Conservation (phyloP, 2,329 filamentous ascomycete genomes). For the Colletotrichum liriopes region DNA sequence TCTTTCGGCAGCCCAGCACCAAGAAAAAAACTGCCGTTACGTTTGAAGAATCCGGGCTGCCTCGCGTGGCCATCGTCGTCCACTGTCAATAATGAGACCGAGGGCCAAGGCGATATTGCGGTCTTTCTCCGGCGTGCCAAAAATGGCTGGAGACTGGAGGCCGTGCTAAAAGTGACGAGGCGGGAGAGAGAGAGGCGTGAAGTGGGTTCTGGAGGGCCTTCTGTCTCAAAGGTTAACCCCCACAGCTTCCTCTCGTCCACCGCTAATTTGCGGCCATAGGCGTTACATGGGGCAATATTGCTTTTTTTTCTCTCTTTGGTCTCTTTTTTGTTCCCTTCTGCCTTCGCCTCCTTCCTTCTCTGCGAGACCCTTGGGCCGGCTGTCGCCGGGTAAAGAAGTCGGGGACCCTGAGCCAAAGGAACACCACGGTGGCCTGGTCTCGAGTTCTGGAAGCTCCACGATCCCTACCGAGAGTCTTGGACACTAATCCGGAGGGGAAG, state of each 20-base stretch:
- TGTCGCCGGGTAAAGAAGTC: not conserved
- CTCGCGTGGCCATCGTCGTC: slow-evolving; percentile 1
- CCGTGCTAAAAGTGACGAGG: slow-evolving; percentile 27
- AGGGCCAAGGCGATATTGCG: slow-evolving; percentile 15
- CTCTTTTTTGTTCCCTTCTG: not conserved
- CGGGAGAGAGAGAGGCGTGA: slow-evolving; percentile 15
- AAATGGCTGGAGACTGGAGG: slow-evolving; percentile 22
- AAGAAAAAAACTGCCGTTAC: slow-evolving; percentile 21
- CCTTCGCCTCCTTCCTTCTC: not conserved
- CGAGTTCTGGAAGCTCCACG: slow-evolving; percentile 1
- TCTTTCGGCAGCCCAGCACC: not conserved
- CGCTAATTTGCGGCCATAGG: slow-evolving; percentile 34
- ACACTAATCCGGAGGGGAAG: slow-evolving; percentile 28
- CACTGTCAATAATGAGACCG: not conserved
- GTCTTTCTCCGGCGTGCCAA: slow-evolving; percentile 26
- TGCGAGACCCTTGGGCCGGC: not conserved
- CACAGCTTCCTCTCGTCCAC: slow-evolving; percentile 23
- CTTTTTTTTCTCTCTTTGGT: not conserved
- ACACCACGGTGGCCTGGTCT: not conserved
- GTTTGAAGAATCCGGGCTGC: slow-evolving; percentile 4
- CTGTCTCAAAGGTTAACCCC: slow-evolving; percentile 30
- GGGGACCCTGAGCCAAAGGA: not conserved
- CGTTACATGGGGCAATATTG: slow-evolving; percentile 24
- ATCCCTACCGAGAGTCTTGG: slow-evolving; percentile 2
- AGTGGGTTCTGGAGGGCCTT: slow-evolving; percentile 31